phyloP scores from a whole-genome alignment of 2,329 filamentous ascomycete genomes.

The Aspergillus bombycis region DNA sequence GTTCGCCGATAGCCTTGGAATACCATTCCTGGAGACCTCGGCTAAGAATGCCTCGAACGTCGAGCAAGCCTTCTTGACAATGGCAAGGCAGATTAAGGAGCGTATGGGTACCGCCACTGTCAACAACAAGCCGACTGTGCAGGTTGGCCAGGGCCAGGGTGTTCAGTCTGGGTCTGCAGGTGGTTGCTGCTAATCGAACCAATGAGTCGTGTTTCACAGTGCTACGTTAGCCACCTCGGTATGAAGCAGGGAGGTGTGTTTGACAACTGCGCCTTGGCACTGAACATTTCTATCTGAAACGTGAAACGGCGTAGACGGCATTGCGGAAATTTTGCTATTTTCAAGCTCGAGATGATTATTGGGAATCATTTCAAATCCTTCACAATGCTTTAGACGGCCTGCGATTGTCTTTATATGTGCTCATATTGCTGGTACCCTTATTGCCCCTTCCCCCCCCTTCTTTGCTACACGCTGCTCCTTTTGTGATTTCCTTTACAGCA shows the following conservation, averaged over 20 bases:
- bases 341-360: constrained; percentile 20
- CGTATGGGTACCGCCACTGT: constrained; percentile 96
- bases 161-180: constrained; percentile 84
- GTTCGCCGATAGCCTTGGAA: constrained; percentile 97
- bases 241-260: constrained; percentile 4
- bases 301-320: constrained; percentile 13
- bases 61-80: constrained; percentile 99
- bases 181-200: constrained; percentile 78
- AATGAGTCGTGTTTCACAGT: constrained; percentile 12
- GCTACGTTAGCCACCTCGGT: background rate
- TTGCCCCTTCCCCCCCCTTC: background rate
- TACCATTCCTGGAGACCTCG: constrained; percentile 98
- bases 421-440: constrained; percentile 28
- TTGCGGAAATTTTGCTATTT: constrained; percentile 6
- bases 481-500: constrained; percentile 16
- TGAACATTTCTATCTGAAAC: constrained; percentile 7
- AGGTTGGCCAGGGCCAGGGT: constrained; percentile 91
- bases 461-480: background rate
- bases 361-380: constrained; percentile 25
- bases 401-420: constrained; percentile 33
- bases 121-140: constrained; percentile 98
- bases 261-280: constrained; percentile 6
- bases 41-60: constrained; percentile 99
- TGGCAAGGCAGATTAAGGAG: constrained; percentile 99
- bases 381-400: constrained; percentile 38